Evolutionary conservation across 495 filamentous ascomycete genomes (phyloP).

Genomic region (Xylaria nigripes): DNA sequence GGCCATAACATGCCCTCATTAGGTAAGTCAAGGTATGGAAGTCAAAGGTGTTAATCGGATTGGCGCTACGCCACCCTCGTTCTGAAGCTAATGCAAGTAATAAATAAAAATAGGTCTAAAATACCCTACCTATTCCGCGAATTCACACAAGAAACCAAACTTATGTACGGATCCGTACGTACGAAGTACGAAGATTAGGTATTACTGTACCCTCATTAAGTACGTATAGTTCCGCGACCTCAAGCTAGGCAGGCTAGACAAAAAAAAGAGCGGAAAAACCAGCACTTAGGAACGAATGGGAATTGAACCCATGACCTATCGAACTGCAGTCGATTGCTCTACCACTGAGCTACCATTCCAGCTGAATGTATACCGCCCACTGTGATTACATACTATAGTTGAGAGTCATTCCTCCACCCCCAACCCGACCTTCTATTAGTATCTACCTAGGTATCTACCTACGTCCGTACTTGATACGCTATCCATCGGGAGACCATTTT

Average conservation of each 20-base stretch:
- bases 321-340: slow-evolving; percentile 4
- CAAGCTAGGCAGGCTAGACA: background rate
- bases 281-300: background rate
- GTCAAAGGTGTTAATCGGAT: background rate
- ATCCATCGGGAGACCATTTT: too few species aligned
- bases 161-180: too few species aligned
- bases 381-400: background rate
- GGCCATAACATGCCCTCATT: background rate
- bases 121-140: too few species aligned
- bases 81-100: background rate
- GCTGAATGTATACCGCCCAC: background rate
- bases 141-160: too few species aligned
- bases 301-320: slow-evolving; percentile 2
- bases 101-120: too few species aligned
- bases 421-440: too few species aligned
- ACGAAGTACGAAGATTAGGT: too few species aligned
- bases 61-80: background rate
- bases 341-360: slow-evolving; percentile 3
- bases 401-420: too few species aligned
- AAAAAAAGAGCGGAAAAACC: background rate
- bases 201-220: too few species aligned
- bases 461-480: too few species aligned
- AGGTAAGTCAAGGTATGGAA: background rate
- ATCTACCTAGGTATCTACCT: too few species aligned
- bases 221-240: too few species aligned